These are phyloP conservation scores for Dryas integrifolia DNA, from an alignment of 331 rosid species.

Conservation along the genomic window DNA sequence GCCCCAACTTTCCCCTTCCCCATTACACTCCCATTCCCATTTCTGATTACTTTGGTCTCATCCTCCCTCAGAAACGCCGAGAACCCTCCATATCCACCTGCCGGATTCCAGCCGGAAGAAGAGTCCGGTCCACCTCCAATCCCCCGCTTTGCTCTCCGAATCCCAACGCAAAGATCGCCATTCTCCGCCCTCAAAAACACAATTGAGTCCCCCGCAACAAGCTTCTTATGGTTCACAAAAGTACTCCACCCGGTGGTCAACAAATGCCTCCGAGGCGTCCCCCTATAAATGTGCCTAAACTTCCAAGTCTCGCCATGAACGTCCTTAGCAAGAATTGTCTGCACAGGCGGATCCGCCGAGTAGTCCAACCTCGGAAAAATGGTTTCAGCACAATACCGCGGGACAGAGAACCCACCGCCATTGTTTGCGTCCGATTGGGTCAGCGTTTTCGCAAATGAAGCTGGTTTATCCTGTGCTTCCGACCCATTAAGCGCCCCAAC, in stretches of 20 bases:
- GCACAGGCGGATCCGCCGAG: constrained; percentile 67
- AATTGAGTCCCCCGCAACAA: constrained; percentile 84
- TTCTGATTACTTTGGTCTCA: constrained; percentile 48
- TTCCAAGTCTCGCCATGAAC: constrained; percentile 93
- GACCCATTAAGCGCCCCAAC: constrained; percentile 42
- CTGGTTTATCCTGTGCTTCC: constrained; percentile 60
- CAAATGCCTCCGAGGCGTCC: constrained; percentile 91
- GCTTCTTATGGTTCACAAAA: constrained; percentile 91
- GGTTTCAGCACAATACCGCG: constrained; percentile 83
- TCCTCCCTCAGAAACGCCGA: constrained; percentile 60
- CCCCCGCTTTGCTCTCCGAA: constrained; percentile 79
- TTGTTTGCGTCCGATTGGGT: constrained; percentile 96
- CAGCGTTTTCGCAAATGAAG: constrained; percentile 77
- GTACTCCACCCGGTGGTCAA: constrained; percentile 98
- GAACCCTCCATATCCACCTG: constrained; percentile 60
- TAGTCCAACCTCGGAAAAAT: constrained; percentile 85
- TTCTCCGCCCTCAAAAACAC: constrained; percentile 81
- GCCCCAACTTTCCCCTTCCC: constrained; percentile 68
- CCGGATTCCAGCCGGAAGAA: constrained; percentile 74
- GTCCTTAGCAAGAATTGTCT: constrained; percentile 74
- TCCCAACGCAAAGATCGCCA: constrained; percentile 85
- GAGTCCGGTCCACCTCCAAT: constrained; percentile 58
- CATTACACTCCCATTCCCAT: constrained; percentile 41
- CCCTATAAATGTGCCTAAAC: constrained; percentile 86
- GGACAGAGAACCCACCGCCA: constrained; percentile 94